Evolutionary conservation across 192 early-diverging fungal species (phyloP).

Genomic region (Chytriomyces sp.): DNA sequence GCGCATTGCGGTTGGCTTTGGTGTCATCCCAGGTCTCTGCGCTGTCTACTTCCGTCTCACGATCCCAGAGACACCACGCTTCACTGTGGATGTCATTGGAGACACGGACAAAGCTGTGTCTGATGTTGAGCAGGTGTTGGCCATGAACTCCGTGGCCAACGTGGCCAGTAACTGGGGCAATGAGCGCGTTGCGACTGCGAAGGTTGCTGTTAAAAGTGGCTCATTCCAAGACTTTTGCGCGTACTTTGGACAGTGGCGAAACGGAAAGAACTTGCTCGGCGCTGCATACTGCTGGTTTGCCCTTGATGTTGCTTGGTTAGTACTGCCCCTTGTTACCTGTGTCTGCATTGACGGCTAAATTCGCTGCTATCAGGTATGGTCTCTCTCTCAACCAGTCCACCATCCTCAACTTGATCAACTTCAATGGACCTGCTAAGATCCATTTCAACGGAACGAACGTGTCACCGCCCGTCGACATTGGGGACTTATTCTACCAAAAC

Average conservation of each 20-base stretch:
- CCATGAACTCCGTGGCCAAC: constrained; percentile 20
- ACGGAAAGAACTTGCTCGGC: constrained; percentile 73
- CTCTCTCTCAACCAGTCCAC: too few species aligned
- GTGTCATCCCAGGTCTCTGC: constrained; percentile 76
- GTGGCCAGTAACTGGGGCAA: constrained; percentile 28
- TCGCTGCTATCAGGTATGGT: too few species aligned
- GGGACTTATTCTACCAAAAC: constrained; percentile 36
- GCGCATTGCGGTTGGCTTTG: constrained; percentile 86
- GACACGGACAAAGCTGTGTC: constrained; percentile 60
- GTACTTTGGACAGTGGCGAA: constrained; percentile 79
- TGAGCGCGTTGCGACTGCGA: constrained; percentile 7
- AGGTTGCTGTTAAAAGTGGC: constrained; percentile 18
- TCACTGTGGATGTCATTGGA: constrained; percentile 67
- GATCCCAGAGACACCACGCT: constrained; percentile 94
- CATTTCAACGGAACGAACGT: too few species aligned
- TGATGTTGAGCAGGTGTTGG: constrained; percentile 38
- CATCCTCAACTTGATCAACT: too few species aligned
- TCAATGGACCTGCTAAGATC: too few species aligned
- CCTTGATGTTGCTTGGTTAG: constrained; percentile 57
- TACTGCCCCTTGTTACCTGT: constrained; percentile 44
- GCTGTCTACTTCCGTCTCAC: constrained; percentile 88
- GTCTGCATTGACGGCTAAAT: too few species aligned
- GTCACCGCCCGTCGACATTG: constrained; percentile 56
- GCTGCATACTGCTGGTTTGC: constrained; percentile 51
- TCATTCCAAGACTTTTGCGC: constrained; percentile 27